Conservation (phyloP, 1,284 basidiomycete genomes). For the Ustilago cynodontis region DNA sequence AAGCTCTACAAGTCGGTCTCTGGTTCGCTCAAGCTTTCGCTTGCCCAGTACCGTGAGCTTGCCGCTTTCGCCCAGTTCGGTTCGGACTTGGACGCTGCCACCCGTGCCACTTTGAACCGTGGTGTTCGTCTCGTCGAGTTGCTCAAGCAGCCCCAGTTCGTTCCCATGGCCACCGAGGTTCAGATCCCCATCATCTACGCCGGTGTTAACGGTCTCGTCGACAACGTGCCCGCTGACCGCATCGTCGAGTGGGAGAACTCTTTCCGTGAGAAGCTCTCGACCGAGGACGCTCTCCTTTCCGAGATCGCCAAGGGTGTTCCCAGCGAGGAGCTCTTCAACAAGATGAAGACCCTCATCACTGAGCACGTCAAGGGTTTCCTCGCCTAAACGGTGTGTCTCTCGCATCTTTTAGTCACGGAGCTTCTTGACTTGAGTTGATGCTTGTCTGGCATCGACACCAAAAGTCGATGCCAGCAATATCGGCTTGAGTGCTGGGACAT, state of each 20-base stretch:
- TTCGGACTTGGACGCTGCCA: slow-evolving; percentile 99
- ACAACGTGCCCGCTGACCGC: slow-evolving; percentile 91
- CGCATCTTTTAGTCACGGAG: not conserved
- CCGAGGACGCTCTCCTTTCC: slow-evolving; percentile 68
- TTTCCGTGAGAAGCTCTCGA: slow-evolving; percentile 80
- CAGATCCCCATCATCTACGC: slow-evolving; percentile 99
- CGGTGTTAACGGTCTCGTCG: slow-evolving; percentile 83
- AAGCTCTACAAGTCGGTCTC: slow-evolving; percentile 92
- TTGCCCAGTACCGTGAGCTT: slow-evolving; percentile 99
- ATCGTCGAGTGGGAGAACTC: slow-evolving; percentile 93
- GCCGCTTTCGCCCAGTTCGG: slow-evolving; percentile 99
- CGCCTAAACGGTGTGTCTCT: slow-evolving; percentile 41
- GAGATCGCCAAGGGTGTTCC: slow-evolving; percentile 85
- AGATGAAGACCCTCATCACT: slow-evolving; percentile 73
- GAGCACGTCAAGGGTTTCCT: slow-evolving; percentile 66
- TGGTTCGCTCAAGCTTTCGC: slow-evolving; percentile 98
- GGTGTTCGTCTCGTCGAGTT: slow-evolving; percentile 98
- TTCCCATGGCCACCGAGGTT: slow-evolving; percentile 80
- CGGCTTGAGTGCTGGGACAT: too few species aligned
- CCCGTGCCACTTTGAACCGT: slow-evolving; percentile 84
- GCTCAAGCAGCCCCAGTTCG: slow-evolving; percentile 97
- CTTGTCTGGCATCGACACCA: too few species aligned
- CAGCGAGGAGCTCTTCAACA: slow-evolving; percentile 87
- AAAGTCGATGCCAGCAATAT: too few species aligned
- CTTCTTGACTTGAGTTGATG: not conserved